phyloP scores from a whole-genome alignment of 2,329 filamentous ascomycete species.

The Sporothrix mexicana region DNA sequence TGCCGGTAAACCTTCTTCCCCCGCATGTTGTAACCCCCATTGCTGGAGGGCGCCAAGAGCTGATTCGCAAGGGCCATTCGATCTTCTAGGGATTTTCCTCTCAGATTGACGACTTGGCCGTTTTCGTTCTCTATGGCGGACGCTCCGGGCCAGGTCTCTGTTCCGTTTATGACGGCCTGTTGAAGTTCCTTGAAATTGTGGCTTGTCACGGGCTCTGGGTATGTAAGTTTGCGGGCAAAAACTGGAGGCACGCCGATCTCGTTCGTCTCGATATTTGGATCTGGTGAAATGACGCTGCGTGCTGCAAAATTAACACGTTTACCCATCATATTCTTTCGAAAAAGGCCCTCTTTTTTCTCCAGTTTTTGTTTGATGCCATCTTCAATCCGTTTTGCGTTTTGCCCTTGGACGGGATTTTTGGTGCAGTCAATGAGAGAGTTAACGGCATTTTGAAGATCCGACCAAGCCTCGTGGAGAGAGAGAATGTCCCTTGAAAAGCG shows the following conservation, averaged over 20 bases:
- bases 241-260: conserved; percentile 99
- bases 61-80: conserved; percentile 90
- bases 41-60: conserved; percentile 81
- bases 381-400: conserved; percentile 77
- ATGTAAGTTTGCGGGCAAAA: conserved; percentile 94
- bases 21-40: conserved; percentile 71
- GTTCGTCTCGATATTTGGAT: conserved; percentile 98
- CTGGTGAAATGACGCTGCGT: conserved; percentile 95
- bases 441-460: conserved; percentile 83
- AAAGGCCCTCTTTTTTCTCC: conserved; percentile 98
- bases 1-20: conserved; percentile 98
- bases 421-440: conserved; percentile 93
- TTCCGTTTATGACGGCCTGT: conserved; percentile 92
- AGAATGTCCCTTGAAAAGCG: conserved; percentile 62
- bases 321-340: conserved; percentile 99
- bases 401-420: conserved; percentile 80
- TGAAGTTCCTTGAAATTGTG: conserved; percentile 97
- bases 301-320: conserved; percentile 99
- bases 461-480: conserved; percentile 81
- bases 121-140: conserved; percentile 95
- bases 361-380: conserved; percentile 97
- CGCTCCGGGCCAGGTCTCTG: conserved; percentile 92
- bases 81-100: conserved; percentile 86
- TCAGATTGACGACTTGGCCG: conserved; percentile 85
- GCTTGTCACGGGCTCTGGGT: conserved; percentile 94